Conservation (phyloP, 495 filamentous ascomycete species). For the Hypoxylon fuscum region DNA sequence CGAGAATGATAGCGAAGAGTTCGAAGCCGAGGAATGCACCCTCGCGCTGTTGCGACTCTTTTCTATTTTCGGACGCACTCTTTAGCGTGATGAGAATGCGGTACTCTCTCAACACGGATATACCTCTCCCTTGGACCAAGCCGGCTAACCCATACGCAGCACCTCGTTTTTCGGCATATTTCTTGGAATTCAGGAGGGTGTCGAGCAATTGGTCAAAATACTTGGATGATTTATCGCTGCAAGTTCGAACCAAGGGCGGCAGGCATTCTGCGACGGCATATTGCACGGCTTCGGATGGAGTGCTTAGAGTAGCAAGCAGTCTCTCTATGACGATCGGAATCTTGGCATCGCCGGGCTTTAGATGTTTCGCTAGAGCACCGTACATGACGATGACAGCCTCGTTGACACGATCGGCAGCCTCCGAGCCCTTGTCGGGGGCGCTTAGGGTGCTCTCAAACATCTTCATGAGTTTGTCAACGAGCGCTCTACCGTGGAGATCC, state of each 20-base stretch:
- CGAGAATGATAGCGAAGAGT: slow-evolving; percentile 84
- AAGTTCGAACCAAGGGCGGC: slow-evolving; percentile 85
- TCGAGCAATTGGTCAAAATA: slow-evolving; percentile 85
- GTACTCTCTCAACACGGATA: slow-evolving; percentile 83
- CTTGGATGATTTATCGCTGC: slow-evolving; percentile 74
- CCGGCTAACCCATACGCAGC: slow-evolving; percentile 96
- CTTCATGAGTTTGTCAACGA: slow-evolving; percentile 91
- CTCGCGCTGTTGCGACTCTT: slow-evolving; percentile 86
- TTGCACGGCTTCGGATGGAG: slow-evolving; percentile 96
- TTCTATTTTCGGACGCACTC: slow-evolving; percentile 87
- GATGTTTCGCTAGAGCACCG: slow-evolving; percentile 87
- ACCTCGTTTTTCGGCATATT: slow-evolving; percentile 88
- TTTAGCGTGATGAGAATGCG: slow-evolving; percentile 83
- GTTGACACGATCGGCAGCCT: slow-evolving; percentile 84
- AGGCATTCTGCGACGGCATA: slow-evolving; percentile 94
- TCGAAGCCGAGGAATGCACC: slow-evolving; percentile 91
- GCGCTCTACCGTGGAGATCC: slow-evolving; percentile 74
- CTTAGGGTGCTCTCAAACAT: slow-evolving; percentile 87
- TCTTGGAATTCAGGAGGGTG: slow-evolving; percentile 81
- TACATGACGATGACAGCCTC: slow-evolving; percentile 98
- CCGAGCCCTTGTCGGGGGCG: slow-evolving; percentile 78
- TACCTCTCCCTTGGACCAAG: slow-evolving; percentile 83
- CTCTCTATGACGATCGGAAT: slow-evolving; percentile 85
- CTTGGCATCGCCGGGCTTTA: slow-evolving; percentile 82
- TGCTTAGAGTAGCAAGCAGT: slow-evolving; percentile 84